A percentile compares a stretch with the other conserved stretches of the same genome.
Evolutionary conservation across 1,284 basidiomycete genomes (phyloP).

Genomic region (Cutaneotrichosporon sp.): DNA sequence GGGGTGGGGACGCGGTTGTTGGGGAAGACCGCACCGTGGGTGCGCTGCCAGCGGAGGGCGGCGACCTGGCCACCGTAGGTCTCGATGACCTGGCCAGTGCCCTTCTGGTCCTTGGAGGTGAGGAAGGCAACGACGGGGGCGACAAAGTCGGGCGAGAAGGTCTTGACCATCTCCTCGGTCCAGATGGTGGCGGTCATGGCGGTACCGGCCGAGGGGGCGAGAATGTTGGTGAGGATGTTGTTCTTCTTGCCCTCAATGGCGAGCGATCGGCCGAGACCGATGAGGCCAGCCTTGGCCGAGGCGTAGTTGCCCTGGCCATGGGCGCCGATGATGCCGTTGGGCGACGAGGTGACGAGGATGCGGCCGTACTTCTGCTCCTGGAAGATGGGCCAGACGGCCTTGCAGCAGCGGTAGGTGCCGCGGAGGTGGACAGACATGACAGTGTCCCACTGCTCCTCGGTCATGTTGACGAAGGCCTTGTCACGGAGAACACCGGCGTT

Average conservation of each 20-base stretch:
- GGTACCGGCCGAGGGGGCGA: constrained; percentile 87
- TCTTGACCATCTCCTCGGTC: constrained; percentile 88
- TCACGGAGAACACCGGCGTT: constrained; percentile 94
- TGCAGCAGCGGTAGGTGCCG: constrained; percentile 73
- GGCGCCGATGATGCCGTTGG: constrained; percentile 93
- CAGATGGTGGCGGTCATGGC: constrained; percentile 88
- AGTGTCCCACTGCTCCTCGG: constrained; percentile 91
- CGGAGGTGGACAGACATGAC: constrained; percentile 83
- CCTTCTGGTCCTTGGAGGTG: constrained; percentile 73
- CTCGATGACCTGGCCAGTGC: constrained; percentile 81
- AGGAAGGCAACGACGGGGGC: constrained; percentile 91
- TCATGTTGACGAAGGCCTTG: constrained; percentile 87
- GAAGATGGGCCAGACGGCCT: constrained; percentile 97
- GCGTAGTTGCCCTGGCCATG: constrained; percentile 87
- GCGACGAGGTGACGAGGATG: constrained; percentile 90
- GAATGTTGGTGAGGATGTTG: constrained; percentile 82
- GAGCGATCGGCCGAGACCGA: constrained; percentile 84
- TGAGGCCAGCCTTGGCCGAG: constrained; percentile 90
- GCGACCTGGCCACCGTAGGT: constrained; percentile 91
- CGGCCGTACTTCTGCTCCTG: constrained; percentile 96
- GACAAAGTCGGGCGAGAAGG: constrained; percentile 76
- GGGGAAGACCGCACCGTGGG: constrained; percentile 75
- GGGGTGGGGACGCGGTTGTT: constrained; percentile 70
- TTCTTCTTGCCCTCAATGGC: constrained; percentile 92
- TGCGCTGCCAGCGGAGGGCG: constrained; percentile 89